Evolutionary conservation across 805 yeast genomes (phyloP).

Genomic region (Henningerozyma blattae): DNA sequence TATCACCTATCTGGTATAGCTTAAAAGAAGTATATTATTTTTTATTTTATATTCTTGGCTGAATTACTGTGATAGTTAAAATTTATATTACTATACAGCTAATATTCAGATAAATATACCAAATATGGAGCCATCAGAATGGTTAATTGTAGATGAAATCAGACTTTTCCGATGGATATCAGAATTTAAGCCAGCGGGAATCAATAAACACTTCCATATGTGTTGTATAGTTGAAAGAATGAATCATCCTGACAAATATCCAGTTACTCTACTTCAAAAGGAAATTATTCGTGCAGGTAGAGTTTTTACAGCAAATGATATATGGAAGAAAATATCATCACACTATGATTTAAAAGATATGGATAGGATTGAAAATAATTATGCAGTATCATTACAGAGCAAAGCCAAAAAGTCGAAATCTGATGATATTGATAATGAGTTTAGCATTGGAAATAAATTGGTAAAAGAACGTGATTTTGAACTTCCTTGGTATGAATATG

Average conservation of each 20-base stretch:
- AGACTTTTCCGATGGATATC: slow-evolving; percentile 49
- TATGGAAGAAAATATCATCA: slow-evolving; percentile 43
- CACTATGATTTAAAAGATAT: slow-evolving; percentile 47
- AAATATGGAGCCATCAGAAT: slow-evolving; percentile 17
- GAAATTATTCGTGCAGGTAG: slow-evolving; percentile 11
- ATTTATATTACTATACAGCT: too few relatives aligned
- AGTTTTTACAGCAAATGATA: slow-evolving; percentile 33
- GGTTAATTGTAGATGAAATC: slow-evolving; percentile 55
- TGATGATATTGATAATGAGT: neutral
- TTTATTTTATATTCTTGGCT: too few relatives aligned
- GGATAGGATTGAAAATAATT: slow-evolving; percentile 39
- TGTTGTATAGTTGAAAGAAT: slow-evolving; percentile 22
- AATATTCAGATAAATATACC: too few relatives aligned
- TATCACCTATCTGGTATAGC: too few relatives aligned
- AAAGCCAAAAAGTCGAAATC: neutral
- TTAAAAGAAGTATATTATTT: too few relatives aligned
- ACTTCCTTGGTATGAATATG: slow-evolving; percentile 35
- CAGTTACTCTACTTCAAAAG: slow-evolving; percentile 22
- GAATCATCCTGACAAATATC: slow-evolving; percentile 31
- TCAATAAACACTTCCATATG: slow-evolving; percentile 32
- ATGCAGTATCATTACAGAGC: neutral
- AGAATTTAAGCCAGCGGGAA: slow-evolving; percentile 59
- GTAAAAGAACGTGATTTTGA: slow-evolving; percentile 21
- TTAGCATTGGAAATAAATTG: slow-evolving; percentile 1
- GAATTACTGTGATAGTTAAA: too few relatives aligned